Evolutionary conservation across 208 protist species (phyloP).

Genomic region (Wallacemonas sp.): DNA sequence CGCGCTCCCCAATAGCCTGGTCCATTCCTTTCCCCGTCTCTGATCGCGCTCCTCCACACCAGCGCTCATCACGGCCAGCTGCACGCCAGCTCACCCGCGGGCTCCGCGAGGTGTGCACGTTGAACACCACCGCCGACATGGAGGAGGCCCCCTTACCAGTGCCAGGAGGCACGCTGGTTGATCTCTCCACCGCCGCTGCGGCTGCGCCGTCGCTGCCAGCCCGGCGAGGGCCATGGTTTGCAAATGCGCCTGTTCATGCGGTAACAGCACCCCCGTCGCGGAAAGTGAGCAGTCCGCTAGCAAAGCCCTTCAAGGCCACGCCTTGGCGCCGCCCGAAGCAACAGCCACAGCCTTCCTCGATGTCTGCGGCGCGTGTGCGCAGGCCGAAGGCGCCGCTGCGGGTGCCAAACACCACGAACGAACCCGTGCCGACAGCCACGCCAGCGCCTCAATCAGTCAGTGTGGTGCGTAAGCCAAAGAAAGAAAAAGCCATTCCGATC

Average conservation of each 20-base stretch:
- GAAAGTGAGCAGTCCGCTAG: neutral
- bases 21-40: neutral
- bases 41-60: neutral
- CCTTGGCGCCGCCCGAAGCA: constrained; percentile 10
- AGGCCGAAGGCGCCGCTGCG: too few species aligned
- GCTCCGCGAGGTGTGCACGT: neutral
- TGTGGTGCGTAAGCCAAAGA: too few species aligned
- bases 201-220: neutral
- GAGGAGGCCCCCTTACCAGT: neutral
- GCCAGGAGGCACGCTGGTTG: neutral
- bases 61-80: neutral
- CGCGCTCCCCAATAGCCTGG: constrained; percentile 1
- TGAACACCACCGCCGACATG: too few species aligned
- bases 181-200: neutral
- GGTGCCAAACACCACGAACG: neutral
- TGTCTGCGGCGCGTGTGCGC: too few species aligned
- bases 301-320: constrained; percentile 13
- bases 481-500: too few species aligned
- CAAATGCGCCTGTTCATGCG: neutral
- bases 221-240: neutral
- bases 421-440: too few species aligned
- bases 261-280: neutral
- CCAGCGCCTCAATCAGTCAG: too few species aligned
- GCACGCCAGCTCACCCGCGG: neutral
- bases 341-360: neutral